Percentiles rank a stretch among this genome's conserved stretches.
phyloP scores from a whole-genome alignment of 176 grass and related monocot species.

The Carex littledalei region DNA sequence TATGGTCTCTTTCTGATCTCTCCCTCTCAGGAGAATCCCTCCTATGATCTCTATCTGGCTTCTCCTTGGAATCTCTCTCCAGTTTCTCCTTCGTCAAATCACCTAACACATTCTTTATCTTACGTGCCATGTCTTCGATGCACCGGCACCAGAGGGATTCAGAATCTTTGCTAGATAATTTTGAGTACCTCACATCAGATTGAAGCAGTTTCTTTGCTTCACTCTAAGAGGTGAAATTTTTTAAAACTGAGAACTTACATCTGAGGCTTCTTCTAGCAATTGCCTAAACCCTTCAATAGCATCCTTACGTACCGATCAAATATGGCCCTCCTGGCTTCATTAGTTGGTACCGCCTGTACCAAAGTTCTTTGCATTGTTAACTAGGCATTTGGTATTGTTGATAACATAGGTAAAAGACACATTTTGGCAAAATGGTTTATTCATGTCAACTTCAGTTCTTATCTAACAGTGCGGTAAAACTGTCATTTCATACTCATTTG shows the following conservation, averaged over 20 bases:
- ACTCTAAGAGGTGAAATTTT: conserved; percentile 51
- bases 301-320: conserved; percentile 93
- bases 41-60: background rate
- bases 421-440: background rate
- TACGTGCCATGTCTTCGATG: conserved; percentile 56
- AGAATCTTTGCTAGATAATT: conserved; percentile 70
- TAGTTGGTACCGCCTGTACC: conserved; percentile 78
- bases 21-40: background rate
- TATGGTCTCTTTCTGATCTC: conserved; percentile 25
- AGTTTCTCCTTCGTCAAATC: conserved; percentile 21
- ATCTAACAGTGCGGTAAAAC: background rate
- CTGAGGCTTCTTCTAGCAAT: conserved; percentile 88
- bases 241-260: conserved; percentile 40
- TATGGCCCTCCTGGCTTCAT: conserved; percentile 69
- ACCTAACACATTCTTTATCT: conserved; percentile 33
- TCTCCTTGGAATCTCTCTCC: conserved; percentile 18
- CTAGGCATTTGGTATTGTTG: conserved; percentile 12
- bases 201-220: conserved; percentile 78
- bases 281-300: conserved; percentile 75
- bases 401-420: background rate
- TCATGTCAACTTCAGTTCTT: background rate
- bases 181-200: conserved; percentile 66
- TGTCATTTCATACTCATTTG: background rate
- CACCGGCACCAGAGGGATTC: conserved; percentile 71
- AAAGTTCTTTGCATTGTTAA: conserved; percentile 11